phyloP scores from a whole-genome alignment of 106 monocot genomes.

The Acorus gramineus region DNA sequence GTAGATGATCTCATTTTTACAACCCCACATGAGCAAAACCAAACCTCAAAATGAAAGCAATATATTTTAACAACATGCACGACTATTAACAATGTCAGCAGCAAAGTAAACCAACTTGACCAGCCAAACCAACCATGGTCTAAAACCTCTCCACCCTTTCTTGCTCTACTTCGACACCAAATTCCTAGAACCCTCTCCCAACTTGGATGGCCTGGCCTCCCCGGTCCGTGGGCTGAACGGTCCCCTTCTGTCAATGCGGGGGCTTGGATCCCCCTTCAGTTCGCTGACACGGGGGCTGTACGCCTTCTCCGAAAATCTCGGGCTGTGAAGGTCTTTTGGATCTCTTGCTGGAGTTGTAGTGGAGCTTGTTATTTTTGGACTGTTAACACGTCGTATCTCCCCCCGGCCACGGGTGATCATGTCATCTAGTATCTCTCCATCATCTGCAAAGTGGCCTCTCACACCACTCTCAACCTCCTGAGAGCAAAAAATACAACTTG shows the following conservation, averaged over 20 bases:
- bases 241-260: slow-evolving; percentile 6
- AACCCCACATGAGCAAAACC: too few relatives aligned
- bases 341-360: slow-evolving; percentile 34
- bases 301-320: slow-evolving; percentile 28
- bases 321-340: slow-evolving; percentile 30
- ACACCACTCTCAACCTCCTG: slow-evolving; percentile 28
- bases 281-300: slow-evolving; percentile 42
- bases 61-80: too few relatives aligned
- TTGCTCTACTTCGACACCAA: slow-evolving; percentile 17
- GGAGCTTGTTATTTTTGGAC: slow-evolving; percentile 71
- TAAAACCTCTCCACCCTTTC: background rate
- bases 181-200: slow-evolving; percentile 23
- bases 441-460: slow-evolving; percentile 15
- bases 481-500: too few relatives aligned
- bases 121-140: background rate
- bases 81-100: background rate
- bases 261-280: slow-evolving; percentile 40
- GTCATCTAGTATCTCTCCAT: slow-evolving; percentile 57
- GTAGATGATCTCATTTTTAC: too few relatives aligned
- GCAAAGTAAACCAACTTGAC: background rate
- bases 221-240: slow-evolving; percentile 32
- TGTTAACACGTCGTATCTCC: slow-evolving; percentile 51
- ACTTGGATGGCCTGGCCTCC: slow-evolving; percentile 39
- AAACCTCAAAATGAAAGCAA: too few relatives aligned
- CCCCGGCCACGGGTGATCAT: slow-evolving; percentile 80